A percentile compares a stretch with the other conserved stretches of the same genome.
These are phyloP conservation scores for Apiospora sp. DNA, from an alignment of 2,329 filamentous ascomycete species.

Conservation along the genomic window DNA sequence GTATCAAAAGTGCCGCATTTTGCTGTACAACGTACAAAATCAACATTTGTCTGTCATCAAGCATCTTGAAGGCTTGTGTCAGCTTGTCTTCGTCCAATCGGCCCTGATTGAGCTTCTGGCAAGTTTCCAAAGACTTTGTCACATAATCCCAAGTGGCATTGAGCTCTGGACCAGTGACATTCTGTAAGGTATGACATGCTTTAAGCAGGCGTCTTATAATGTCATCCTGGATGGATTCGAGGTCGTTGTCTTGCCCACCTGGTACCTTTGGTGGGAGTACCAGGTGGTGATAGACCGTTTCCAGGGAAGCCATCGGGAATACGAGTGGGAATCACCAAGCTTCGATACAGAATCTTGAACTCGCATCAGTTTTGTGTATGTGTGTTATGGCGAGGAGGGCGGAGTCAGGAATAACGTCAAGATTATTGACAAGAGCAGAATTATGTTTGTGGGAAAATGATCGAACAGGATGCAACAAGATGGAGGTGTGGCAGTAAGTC, in stretches of 20 bases:
- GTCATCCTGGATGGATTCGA: slow-evolving; percentile 38
- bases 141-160: not conserved
- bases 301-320: not conserved
- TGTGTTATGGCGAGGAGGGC: not conserved
- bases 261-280: slow-evolving; percentile 53
- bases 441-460: not conserved
- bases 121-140: not conserved
- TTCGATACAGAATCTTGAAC: not conserved
- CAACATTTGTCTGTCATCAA: slow-evolving; percentile 30
- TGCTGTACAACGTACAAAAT: slow-evolving; percentile 39
- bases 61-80: slow-evolving; percentile 28
- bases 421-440: not conserved
- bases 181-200: slow-evolving; percentile 27
- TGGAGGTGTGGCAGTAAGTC: not conserved
- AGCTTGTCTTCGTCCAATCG: slow-evolving; percentile 33
- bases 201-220: slow-evolving; percentile 39
- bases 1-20: slow-evolving; percentile 38
- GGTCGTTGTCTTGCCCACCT: slow-evolving; percentile 41
- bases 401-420: not conserved
- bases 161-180: not conserved
- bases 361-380: not conserved
- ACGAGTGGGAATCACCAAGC: not conserved
- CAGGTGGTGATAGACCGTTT: slow-evolving; percentile 49
- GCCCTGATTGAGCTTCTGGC: slow-evolving; percentile 32
- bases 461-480: not conserved